Evolutionary conservation across 164 flowering plant species (phyloP), one percentile per base, ranked within the genome.

Genomic region (Chloranthus sessilifolius): DNA sequence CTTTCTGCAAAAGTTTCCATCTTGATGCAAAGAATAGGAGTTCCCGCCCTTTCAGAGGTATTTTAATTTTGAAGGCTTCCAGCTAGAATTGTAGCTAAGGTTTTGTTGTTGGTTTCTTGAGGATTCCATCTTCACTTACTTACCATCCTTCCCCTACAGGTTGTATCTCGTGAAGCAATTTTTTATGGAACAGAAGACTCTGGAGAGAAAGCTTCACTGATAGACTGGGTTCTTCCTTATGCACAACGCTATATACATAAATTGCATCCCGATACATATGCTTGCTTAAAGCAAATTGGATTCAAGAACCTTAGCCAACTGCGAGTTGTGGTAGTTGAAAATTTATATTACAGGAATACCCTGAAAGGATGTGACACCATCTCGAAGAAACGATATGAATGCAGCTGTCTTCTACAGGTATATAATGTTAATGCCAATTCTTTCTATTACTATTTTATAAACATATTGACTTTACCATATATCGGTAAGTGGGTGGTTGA

Each of bases 11-110:
- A 81, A 47, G 46, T 86, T 26, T 56, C 75, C 19, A 36, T 22
- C 6, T 61, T 89, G 36, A 43, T 94, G 79, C 61, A 70, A 44
- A 42, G 65, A 9, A 57, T 94, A 17, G 88, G 84, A 28, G 65
- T 94, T 50, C 95, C 88, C 50, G 68, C 82, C 55, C 81, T 89
- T 59, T 89, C 97, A 5, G 78, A 84, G 89, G 98, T 88, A 63
- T 31, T 26, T 43, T 53, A 26, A n/a, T 56, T 34, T 26, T 14
- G 43, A 10, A 38, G 10, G 42, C 6, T 34, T 33, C 21, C 34
- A n/a, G 14, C 28, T 16, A 3, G 31, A 34, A 30, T 10, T 36
- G 21, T 46, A 9, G 12, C 15, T 5, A 47, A 9, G 7, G 16
- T 11, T 21, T 15, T 30, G n/a, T 12, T 23, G 11, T 12, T 51